phyloP scores from a whole-genome alignment of 1,284 basidiomycete species.

The Lentinula novae-zelandiae region DNA sequence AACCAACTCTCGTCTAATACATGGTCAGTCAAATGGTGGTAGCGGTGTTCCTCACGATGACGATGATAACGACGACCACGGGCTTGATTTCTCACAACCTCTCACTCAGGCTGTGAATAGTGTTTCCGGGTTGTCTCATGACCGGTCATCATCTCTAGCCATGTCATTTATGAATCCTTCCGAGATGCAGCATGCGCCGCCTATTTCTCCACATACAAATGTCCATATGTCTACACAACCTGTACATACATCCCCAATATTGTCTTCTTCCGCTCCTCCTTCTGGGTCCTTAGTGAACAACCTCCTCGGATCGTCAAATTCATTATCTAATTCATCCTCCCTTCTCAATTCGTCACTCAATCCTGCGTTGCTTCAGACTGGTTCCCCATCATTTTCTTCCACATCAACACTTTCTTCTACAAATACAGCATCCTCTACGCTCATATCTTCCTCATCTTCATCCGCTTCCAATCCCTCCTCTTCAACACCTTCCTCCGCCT shows the following conservation, averaged over 20 bases:
- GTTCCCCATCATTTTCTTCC: constrained; percentile 13
- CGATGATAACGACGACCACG: constrained; percentile 46
- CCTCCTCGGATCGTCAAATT: constrained; percentile 1
- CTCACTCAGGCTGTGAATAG: constrained; percentile 15
- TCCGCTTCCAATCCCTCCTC: background rate
- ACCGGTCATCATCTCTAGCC: constrained; percentile 13
- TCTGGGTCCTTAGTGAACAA: constrained; percentile 8
- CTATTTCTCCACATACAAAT: constrained; percentile 3
- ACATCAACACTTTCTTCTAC: constrained; percentile 7
- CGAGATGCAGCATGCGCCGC: constrained; percentile 15
- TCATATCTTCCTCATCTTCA: constrained; percentile 9
- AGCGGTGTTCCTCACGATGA: constrained; percentile 36
- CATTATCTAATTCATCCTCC: constrained; percentile 2
- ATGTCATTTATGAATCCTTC: constrained; percentile 26
- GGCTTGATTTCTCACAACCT: constrained; percentile 38
- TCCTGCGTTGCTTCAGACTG: constrained; percentile 12
- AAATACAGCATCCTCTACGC: constrained; percentile 14
- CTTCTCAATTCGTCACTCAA: constrained; percentile 6
- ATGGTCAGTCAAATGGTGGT: constrained; percentile 17
- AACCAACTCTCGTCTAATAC: constrained; percentile 30
- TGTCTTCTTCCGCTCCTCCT: constrained; percentile 10
- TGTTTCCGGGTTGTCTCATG: constrained; percentile 11
- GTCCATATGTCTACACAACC: constrained; percentile 3
- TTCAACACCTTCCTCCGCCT: constrained; percentile 15
- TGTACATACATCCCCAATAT: constrained; percentile 16